phyloP scores from a whole-genome alignment of 305 asterid genomes.

The Petunia hybrid region DNA sequence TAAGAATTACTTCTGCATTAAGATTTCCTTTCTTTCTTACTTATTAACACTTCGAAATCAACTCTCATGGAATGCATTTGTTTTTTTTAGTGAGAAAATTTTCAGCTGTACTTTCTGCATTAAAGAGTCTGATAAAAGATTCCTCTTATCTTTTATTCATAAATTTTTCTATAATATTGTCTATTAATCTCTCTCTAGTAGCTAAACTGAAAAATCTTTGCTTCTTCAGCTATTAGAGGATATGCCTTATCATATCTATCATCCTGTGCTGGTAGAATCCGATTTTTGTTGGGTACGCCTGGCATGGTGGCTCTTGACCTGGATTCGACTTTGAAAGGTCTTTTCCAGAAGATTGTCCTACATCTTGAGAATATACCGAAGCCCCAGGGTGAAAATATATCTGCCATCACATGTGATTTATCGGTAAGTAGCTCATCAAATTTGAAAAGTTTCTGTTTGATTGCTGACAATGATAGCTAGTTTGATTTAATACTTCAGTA shows the following conservation, averaged over 20 bases:
- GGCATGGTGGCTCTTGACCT: slow-evolving; percentile 99
- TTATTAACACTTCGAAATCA: background rate
- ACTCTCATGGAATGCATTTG: background rate
- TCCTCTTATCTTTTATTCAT: slow-evolving; percentile 1
- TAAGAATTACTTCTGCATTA: slow-evolving; percentile 19
- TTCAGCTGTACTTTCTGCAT: slow-evolving; percentile 1
- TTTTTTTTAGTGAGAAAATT: slow-evolving; percentile 5
- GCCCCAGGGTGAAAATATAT: slow-evolving; percentile 94
- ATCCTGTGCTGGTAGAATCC: slow-evolving; percentile 97
- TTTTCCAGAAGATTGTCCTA: slow-evolving; percentile 88
- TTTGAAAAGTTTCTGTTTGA: background rate
- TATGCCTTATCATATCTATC: slow-evolving; percentile 95
- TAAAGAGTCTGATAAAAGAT: background rate
- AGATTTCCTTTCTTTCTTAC: slow-evolving; percentile 6
- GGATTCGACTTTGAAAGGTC: slow-evolving; percentile 88
- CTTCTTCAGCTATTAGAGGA: slow-evolving; percentile 89
- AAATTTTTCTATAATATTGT: slow-evolving; percentile 22
- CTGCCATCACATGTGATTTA: slow-evolving; percentile 88
- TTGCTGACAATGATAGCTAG: background rate
- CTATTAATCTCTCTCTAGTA: slow-evolving; percentile 28
- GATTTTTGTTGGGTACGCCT: slow-evolving; percentile 95
- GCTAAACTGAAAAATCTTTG: slow-evolving; percentile 30
- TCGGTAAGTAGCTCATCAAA: slow-evolving; percentile 64
- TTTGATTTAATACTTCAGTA: slow-evolving; percentile 13
- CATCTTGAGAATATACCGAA: slow-evolving; percentile 96